These are phyloP conservation scores for Lyophyllum semitale DNA, from an alignment of 768 basidiomycete genomes.

Conservation along the genomic window DNA sequence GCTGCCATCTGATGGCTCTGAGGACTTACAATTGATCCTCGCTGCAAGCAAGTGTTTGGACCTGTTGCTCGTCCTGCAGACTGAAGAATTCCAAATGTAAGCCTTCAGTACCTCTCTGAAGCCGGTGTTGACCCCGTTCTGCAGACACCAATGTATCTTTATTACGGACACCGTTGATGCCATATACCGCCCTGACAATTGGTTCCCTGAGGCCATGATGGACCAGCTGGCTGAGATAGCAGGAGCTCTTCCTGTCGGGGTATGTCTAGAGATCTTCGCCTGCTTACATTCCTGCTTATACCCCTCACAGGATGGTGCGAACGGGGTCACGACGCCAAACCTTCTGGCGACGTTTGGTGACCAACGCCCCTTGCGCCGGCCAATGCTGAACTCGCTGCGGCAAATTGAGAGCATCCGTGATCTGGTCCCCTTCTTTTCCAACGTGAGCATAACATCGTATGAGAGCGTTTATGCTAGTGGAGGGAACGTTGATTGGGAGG, in stretches of 20 bases:
- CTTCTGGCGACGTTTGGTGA: slow-evolving; percentile 32
- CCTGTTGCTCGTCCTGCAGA: slow-evolving; percentile 88
- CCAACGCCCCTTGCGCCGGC: slow-evolving; percentile 64
- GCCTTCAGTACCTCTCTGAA: slow-evolving; percentile 10
- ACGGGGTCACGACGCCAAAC: slow-evolving; percentile 25
- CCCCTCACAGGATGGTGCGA: slow-evolving; percentile 28
- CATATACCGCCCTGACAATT: slow-evolving; percentile 82
- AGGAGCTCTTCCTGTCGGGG: slow-evolving; percentile 60
- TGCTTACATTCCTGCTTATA: background rate
- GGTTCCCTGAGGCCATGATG: slow-evolving; percentile 84
- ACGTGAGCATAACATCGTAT: slow-evolving; percentile 85
- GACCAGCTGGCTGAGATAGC: slow-evolving; percentile 88
- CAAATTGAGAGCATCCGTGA: slow-evolving; percentile 86
- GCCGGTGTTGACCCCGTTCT: slow-evolving; percentile 6
- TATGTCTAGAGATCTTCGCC: slow-evolving; percentile 17
- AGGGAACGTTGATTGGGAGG: slow-evolving; percentile 86
- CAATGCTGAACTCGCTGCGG: slow-evolving; percentile 66
- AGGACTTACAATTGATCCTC: slow-evolving; percentile 79
- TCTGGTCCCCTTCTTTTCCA: slow-evolving; percentile 87
- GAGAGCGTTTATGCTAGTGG: slow-evolving; percentile 87
- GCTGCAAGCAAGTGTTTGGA: slow-evolving; percentile 95
- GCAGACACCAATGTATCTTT: slow-evolving; percentile 97
- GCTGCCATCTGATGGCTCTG: slow-evolving; percentile 80
- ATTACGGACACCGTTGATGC: slow-evolving; percentile 97
- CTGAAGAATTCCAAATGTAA: slow-evolving; percentile 97